A percentile compares a stretch with the other conserved stretches of the same genome.
Conservation (phyloP, 2,329 filamentous ascomycete genomes). For the Aspergillus nomiae region DNA sequence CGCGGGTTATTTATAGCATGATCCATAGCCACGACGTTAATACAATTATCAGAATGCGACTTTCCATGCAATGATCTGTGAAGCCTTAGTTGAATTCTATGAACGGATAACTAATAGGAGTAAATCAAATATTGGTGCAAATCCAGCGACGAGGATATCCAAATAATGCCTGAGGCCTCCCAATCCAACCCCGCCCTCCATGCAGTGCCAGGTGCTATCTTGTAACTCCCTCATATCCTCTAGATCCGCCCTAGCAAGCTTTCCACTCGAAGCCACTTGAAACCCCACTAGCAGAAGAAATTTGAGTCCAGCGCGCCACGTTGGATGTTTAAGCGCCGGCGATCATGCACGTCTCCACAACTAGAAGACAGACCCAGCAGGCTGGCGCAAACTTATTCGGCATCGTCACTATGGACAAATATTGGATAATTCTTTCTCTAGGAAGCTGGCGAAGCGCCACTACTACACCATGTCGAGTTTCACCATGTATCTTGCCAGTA, state of each 20-base stretch:
- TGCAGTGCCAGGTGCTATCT: neutral
- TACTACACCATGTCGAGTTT: neutral
- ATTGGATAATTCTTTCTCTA: neutral
- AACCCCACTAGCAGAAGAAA: neutral
- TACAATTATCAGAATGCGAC: neutral
- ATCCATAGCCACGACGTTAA: neutral
- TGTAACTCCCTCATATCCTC: neutral
- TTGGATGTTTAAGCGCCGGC: conserved; percentile 2
- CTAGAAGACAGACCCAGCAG: neutral
- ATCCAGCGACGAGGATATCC: neutral
- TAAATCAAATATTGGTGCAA: neutral
- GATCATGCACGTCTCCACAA: neutral
- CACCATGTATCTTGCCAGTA: neutral
- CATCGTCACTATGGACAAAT: neutral
- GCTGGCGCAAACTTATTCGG: neutral
- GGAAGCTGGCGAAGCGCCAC: neutral
- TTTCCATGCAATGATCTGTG: neutral
- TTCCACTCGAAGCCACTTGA: neutral
- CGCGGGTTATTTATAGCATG: neutral
- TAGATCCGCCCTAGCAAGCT: neutral
- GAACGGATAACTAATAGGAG: neutral
- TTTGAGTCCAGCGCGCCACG: neutral
- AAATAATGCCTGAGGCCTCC: neutral
- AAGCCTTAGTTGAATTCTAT: too few relatives aligned
- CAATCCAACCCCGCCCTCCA: neutral